These are phyloP conservation scores for Leishmania lainsoni DNA, from an alignment of 208 protist species.

Conservation along the genomic window DNA sequence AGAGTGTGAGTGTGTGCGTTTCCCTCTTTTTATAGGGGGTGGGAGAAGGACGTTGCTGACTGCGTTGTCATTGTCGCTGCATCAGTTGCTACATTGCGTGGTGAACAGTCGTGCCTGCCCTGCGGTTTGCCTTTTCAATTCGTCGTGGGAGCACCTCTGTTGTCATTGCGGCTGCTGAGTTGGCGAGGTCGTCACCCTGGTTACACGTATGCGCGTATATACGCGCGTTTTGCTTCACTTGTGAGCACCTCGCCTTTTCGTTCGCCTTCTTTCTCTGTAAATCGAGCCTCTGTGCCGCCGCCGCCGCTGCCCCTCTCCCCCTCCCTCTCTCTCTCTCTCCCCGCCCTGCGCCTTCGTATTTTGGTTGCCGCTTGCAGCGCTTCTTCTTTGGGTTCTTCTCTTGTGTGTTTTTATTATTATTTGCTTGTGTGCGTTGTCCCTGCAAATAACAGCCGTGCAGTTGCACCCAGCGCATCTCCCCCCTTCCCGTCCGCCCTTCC, in stretches of 20 bases:
- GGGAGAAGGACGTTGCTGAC: background rate
- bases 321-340: background rate
- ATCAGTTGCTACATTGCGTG: background rate
- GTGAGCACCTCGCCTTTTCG: background rate
- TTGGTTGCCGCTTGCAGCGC: no score
- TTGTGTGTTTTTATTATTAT: no score
- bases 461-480: no score
- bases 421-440: no score
- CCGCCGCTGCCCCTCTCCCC: no score
- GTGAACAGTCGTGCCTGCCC: background rate
- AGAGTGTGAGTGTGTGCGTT: no score
- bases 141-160: background rate
- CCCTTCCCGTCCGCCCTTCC: no score
- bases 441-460: background rate
- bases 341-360: no score
- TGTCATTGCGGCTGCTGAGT: background rate
- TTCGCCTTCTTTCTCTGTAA: background rate
- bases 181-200: background rate
- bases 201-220: background rate
- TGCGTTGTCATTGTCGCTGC: background rate
- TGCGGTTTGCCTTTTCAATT: background rate
- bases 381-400: no score
- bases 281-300: background rate
- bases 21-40: no score
- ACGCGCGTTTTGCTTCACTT: background rate